Evolutionary conservation across 179 eudicot genomes (phyloP).

Genomic region (Silene vulgaris): DNA sequence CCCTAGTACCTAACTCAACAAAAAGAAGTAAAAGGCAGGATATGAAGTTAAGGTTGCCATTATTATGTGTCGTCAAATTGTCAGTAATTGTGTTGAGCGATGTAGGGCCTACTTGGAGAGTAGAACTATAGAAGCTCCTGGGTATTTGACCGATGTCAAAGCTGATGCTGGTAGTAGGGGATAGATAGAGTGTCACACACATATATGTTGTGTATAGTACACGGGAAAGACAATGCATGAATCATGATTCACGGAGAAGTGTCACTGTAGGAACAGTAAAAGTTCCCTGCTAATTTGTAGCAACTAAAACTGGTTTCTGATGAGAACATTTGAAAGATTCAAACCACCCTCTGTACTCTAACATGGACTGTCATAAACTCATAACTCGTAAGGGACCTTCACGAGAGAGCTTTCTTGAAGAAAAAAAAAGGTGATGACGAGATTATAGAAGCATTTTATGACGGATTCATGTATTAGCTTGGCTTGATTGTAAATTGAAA

Average conservation of each 20-base stretch:
- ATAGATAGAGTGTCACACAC: neutral
- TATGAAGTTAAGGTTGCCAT: neutral
- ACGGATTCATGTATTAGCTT: slow-evolving; percentile 2
- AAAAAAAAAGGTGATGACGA: too few relatives aligned
- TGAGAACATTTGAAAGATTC: neutral
- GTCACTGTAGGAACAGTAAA: neutral
- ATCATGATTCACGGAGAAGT: neutral
- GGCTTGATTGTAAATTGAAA: neutral
- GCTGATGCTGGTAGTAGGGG: neutral
- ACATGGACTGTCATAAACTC: neutral
- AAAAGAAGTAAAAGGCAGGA: neutral
- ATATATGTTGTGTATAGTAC: neutral
- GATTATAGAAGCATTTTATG: neutral
- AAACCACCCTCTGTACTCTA: neutral
- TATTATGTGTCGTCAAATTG: neutral
- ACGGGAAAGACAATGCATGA: neutral
- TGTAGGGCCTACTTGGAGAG: neutral
- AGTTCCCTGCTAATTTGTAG: neutral
- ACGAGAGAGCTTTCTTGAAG: neutral
- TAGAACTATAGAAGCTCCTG: neutral
- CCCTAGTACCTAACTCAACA: neutral
- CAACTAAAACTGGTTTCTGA: neutral
- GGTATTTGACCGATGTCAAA: neutral
- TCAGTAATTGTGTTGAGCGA: slow-evolving; percentile 3
- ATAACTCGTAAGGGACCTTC: neutral